phyloP scores from a whole-genome alignment of 176 grass and related monocot genomes.

The Triticum aestivum region IWGSC_CS_RefSeq_v2.1 NC_057803.1:76906718-76907217 shows the following conservation, averaged over 20 bases:
- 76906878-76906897: slow-evolving; percentile 26
- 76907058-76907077: slow-evolving; percentile 10
- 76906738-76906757: slow-evolving; percentile 10
- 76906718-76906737: neutral
- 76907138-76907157: neutral
- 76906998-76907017: slow-evolving; percentile 1
- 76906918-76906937: slow-evolving; percentile 89
- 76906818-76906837: slow-evolving; percentile 28
- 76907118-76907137: slow-evolving; percentile 7
- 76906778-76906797: neutral
- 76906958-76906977: slow-evolving; percentile 84
- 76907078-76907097: slow-evolving; percentile 4
- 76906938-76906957: slow-evolving; percentile 69
- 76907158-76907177: neutral
- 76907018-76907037: neutral
- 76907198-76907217: slow-evolving; percentile 72
- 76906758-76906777: neutral
- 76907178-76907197: slow-evolving; percentile 34
- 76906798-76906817: neutral
- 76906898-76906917: slow-evolving; percentile 47
- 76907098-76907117: slow-evolving; percentile 7
- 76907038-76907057: neutral
- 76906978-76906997: neutral
- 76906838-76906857: neutral
- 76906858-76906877: neutral